Evolutionary conservation across 2,329 filamentous ascomycete genomes (phyloP), one percentile per base, ranked within the genome.

Genomic region (Diaporthe ampelina): DNA sequence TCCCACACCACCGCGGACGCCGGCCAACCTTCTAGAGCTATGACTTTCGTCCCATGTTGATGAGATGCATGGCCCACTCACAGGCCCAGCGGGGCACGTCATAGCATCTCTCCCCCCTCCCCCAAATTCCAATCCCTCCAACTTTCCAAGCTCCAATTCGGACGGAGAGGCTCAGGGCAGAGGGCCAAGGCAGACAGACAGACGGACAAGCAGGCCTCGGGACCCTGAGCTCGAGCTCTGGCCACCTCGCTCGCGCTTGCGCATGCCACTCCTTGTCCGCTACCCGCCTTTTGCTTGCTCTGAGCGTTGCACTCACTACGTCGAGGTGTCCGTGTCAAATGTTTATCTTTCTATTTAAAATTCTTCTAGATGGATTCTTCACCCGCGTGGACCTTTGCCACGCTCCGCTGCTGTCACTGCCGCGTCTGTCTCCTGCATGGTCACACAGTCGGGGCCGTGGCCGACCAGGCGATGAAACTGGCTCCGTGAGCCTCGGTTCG

Each of bases 21-120:
- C 48, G 32, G 63, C 48, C 63, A 68, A 52, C 45, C 63, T 68
- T 68, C 21, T 52, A 35, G 13, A 68, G 63, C 63, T 68, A 54
- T 68, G 63, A 68, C 63, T 54, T 61, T 54, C 63, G 63, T 54
- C 63, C 63, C 63, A 68, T 54, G 48, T 68, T 68, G 50, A 68
- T 68, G 45, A 68, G 63, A 54, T 68, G 63, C 63, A 68, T 40
- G 63, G 48, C 63, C 63, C 48, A 54, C 63, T 54, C 63, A 40
- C 63, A 54, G 4, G 48, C 63, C 24, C 32, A n/a, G 48, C 32
- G 63, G 63, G 63, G 63, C 63, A 68, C 63, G 63, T 68, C 63
- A 68, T 68, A 52, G 48, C 63, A 50, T 52, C 26, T 67, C 15
- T 15, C 19, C 32, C 63, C 63, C 45, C 61, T 52, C 29, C 63